Evolutionary conservation across 805 yeast genomes (phyloP).

Genomic region (Candida vartiovaarae): DNA sequence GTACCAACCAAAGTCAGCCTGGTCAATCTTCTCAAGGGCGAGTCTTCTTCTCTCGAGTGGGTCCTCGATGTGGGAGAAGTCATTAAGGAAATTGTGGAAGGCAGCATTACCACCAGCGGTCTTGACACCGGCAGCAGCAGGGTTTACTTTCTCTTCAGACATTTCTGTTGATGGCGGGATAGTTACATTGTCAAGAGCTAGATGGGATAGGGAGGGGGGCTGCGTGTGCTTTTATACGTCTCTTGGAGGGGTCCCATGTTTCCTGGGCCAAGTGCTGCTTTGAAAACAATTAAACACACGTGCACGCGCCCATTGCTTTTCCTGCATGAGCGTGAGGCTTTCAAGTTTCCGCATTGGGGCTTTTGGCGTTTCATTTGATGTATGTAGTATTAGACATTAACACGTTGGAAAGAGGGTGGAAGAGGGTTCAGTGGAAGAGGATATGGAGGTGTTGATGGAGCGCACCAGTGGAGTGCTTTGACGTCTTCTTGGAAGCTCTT

Average conservation of each 20-base stretch:
- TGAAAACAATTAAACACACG: background rate
- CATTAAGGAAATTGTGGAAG: slow-evolving; percentile 74
- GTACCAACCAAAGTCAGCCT: slow-evolving; percentile 75
- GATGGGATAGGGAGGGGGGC: too few relatives aligned
- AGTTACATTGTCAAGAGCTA: too few relatives aligned
- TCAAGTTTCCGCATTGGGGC: background rate
- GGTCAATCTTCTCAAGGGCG: slow-evolving; percentile 78
- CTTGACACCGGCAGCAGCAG: slow-evolving; percentile 23
- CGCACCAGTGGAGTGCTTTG: too few relatives aligned
- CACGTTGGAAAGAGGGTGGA: too few relatives aligned
- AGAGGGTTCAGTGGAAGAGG: too few relatives aligned
- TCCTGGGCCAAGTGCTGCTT: too few relatives aligned
- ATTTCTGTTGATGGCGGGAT: background rate
- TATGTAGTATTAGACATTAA: too few relatives aligned
- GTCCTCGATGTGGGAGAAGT: slow-evolving; percentile 75
- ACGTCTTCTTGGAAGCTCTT: too few relatives aligned
- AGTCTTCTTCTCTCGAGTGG: slow-evolving; percentile 83
- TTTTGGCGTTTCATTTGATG: too few relatives aligned
- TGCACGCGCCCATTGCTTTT: background rate
- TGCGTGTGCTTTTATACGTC: too few relatives aligned
- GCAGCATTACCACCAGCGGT: slow-evolving; percentile 79
- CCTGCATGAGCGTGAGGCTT: background rate
- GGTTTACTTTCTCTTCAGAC: slow-evolving; percentile 18
- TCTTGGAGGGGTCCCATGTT: too few relatives aligned
- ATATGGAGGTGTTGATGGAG: too few relatives aligned